phyloP scores from a whole-genome alignment of 257 asterid species.

The Catharanthus roseus region DNA sequence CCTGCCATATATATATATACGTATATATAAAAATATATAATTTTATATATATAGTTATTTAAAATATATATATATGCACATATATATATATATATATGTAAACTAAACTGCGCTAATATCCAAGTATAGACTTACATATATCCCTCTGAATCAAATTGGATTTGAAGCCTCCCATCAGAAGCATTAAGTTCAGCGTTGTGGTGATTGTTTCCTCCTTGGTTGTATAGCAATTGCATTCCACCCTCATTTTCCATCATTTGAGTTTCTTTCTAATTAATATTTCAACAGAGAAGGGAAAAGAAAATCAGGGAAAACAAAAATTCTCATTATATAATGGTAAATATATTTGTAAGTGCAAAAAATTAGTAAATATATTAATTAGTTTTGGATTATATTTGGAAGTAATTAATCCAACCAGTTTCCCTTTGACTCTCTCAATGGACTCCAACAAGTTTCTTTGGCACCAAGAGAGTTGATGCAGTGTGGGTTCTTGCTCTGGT shows the following conservation, averaged over 20 bases:
- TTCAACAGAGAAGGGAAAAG: background rate
- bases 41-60: no score
- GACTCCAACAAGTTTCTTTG: constrained; percentile 48
- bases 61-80: background rate
- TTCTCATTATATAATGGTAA: no score
- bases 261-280: background rate
- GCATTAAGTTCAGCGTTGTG: background rate
- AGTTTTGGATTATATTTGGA: no score
- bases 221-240: background rate
- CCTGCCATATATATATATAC: background rate
- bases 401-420: background rate
- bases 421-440: constrained; percentile 20
- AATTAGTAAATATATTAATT: no score
- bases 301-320: no score
- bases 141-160: background rate
- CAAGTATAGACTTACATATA: background rate
- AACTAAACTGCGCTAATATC: no score
- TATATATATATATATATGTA: no score
- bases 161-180: no score
- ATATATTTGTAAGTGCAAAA: no score
- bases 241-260: background rate
- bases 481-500: constrained; percentile 38
- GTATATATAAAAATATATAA: no score
- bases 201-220: background rate
- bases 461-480: constrained; percentile 56